Evolutionary conservation across 2,329 filamentous ascomycete genomes (phyloP).

Genomic region (Alternaria arbusti): DNA sequence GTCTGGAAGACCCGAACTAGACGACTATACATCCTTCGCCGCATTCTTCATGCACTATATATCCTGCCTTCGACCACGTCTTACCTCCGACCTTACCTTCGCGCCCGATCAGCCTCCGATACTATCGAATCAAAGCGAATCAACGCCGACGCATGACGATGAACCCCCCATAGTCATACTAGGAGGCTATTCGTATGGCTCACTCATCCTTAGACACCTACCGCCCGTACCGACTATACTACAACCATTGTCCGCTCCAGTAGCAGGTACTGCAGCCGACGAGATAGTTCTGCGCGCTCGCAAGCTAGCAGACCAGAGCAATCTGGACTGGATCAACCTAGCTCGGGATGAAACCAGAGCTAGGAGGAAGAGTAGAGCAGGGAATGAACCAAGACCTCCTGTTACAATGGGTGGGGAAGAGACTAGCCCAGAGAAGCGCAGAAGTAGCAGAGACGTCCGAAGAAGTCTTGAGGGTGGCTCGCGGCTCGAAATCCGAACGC

Average conservation of each 20-base stretch:
- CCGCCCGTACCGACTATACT: conserved; percentile 66
- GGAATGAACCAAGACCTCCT: conserved; percentile 28
- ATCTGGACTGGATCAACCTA: conserved; percentile 50
- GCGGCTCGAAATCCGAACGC: conserved; percentile 44
- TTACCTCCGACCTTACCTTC: conserved; percentile 20
- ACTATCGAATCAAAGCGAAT: not conserved
- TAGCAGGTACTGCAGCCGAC: conserved; percentile 63
- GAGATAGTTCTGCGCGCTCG: conserved; percentile 75
- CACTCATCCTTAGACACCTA: conserved; percentile 77
- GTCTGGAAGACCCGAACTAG: conserved; percentile 80
- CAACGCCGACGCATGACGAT: not conserved
- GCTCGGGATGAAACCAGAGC: conserved; percentile 31
- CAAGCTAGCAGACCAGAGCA: conserved; percentile 70
- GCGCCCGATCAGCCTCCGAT: conserved; percentile 19
- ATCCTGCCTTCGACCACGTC: conserved; percentile 56
- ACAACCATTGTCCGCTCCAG: conserved; percentile 61
- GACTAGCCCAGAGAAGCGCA: conserved; percentile 47
- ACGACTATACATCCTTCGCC: conserved; percentile 83
- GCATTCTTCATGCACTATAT: conserved; percentile 81
- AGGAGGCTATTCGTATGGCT: conserved; percentile 90
- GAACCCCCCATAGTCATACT: conserved; percentile 59
- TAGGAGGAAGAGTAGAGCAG: conserved; percentile 34
- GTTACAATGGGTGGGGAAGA: conserved; percentile 57
- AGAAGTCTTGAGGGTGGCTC: conserved; percentile 40
- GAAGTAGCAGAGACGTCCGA: conserved; percentile 51